These are phyloP conservation scores for Strigomonas culicis DNA, from an alignment of 208 protist genomes.

Conservation along the genomic window DNA sequence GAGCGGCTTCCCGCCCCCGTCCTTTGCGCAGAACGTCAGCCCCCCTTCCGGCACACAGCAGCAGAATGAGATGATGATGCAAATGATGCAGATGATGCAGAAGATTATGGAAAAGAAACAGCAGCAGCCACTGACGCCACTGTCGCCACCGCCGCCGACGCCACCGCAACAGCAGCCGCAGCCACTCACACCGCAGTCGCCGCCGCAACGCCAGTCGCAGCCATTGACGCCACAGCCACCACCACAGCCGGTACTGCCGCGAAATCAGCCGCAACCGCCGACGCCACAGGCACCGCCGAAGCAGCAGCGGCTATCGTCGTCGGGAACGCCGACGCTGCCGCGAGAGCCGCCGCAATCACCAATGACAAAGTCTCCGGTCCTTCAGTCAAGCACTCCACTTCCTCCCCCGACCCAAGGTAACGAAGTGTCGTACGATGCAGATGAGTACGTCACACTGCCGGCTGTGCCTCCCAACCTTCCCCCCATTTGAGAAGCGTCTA, in stretches of 20 bases:
- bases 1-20: neutral
- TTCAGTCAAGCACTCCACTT: too few species aligned
- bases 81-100: constrained; percentile 55
- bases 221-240: neutral
- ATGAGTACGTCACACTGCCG: too few species aligned
- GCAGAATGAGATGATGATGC: constrained; percentile 19
- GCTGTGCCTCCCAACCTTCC: too few species aligned
- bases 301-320: neutral
- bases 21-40: neutral
- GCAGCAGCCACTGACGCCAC: neutral
- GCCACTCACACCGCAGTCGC: neutral
- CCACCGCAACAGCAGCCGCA: neutral
- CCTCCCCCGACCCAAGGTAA: too few species aligned
- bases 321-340: too few species aligned
- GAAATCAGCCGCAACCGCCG: neutral
- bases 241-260: neutral
- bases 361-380: too few species aligned
- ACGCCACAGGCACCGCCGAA: neutral
- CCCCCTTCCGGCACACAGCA: too few species aligned
- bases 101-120: constrained; percentile 24
- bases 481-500: too few species aligned
- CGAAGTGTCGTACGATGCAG: too few species aligned
- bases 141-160: neutral
- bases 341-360: too few species aligned
- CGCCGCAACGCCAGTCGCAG: neutral